phyloP scores from a whole-genome alignment of 306 rosid genomes.

The Luffa acutangula region DNA sequence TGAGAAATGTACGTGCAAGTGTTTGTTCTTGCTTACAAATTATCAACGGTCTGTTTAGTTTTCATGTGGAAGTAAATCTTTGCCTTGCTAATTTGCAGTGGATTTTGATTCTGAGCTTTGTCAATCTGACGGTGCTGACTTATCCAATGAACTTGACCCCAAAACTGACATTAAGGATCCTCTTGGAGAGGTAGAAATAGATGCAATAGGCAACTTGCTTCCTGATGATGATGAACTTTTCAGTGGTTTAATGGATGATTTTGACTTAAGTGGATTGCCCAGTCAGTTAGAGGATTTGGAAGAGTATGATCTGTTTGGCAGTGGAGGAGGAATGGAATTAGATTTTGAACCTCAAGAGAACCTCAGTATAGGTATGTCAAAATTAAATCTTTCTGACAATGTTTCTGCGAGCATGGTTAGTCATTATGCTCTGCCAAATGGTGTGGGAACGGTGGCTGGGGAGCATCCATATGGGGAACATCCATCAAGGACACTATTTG shows the following conservation, averaged over 20 bases:
- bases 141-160: conserved; percentile 30
- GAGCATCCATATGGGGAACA: conserved; percentile 98
- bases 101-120: conserved; percentile 35
- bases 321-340: conserved; percentile 87
- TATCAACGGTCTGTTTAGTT: not conserved
- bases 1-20: conserved; percentile 51
- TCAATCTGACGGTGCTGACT: conserved; percentile 41
- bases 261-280: conserved; percentile 76
- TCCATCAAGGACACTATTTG: conserved; percentile 90
- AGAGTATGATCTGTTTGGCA: conserved; percentile 73
- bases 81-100: conserved; percentile 40
- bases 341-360: conserved; percentile 63
- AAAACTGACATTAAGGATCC: conserved; percentile 37
- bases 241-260: conserved; percentile 79
- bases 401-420: conserved; percentile 43
- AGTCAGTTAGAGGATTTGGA: conserved; percentile 85
- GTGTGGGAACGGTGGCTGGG: conserved; percentile 78
- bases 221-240: conserved; percentile 85
- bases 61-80: conserved; percentile 3
- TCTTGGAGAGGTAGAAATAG: conserved; percentile 38
- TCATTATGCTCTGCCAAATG: conserved; percentile 53
- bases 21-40: not conserved
- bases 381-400: conserved; percentile 48
- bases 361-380: conserved; percentile 47
- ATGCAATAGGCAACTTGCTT: conserved; percentile 47